A percentile compares a stretch with the other conserved stretches of the same genome.
Evolutionary conservation across 768 basidiomycete species (phyloP).

Genomic region (Podaxis sp.): DNA sequence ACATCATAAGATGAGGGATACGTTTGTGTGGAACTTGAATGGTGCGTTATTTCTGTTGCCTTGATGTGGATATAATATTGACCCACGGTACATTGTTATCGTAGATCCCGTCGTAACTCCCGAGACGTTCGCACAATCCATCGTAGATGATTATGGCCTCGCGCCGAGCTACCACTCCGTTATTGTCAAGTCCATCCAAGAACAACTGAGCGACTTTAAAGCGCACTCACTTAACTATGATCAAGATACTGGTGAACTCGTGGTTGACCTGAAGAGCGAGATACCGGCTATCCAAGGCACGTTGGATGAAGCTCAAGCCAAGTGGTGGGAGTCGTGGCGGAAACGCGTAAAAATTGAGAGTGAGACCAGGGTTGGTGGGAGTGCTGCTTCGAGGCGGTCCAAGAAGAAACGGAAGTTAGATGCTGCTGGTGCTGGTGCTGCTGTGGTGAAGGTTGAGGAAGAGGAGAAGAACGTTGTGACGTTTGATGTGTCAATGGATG

Average conservation of each 20-base stretch:
- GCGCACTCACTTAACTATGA: constrained; percentile 62
- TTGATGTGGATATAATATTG: background rate
- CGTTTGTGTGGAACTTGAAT: constrained; percentile 95
- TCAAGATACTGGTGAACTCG: constrained; percentile 34
- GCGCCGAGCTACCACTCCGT: constrained; percentile 58
- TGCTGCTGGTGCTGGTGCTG: constrained; percentile 4
- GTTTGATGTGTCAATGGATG: constrained; percentile 22
- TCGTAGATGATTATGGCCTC: constrained; percentile 89
- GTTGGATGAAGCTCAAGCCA: constrained; percentile 46
- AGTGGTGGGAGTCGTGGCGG: constrained; percentile 76
- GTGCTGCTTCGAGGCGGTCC: constrained; percentile 12
- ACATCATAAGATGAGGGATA: constrained; percentile 90
- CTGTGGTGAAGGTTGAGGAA: constrained; percentile 19
- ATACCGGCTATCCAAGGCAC: constrained; percentile 29
- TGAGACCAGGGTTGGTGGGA: constrained; percentile 15
- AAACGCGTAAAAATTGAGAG: constrained; percentile 39
- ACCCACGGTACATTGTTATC: background rate
- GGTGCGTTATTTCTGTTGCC: constrained; percentile 51
- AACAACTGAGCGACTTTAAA: constrained; percentile 81
- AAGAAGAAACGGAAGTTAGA: constrained; percentile 25
- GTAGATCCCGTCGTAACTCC: constrained; percentile 88
- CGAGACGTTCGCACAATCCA: constrained; percentile 83
- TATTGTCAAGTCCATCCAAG: constrained; percentile 83
- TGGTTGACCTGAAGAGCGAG: constrained; percentile 14
- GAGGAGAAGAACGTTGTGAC: constrained; percentile 19